Percentiles rank a stretch among this genome's conserved stretches.
phyloP scores from a whole-genome alignment of 75 land plant genomes.

The Isoetes taiwanensis region DNA sequence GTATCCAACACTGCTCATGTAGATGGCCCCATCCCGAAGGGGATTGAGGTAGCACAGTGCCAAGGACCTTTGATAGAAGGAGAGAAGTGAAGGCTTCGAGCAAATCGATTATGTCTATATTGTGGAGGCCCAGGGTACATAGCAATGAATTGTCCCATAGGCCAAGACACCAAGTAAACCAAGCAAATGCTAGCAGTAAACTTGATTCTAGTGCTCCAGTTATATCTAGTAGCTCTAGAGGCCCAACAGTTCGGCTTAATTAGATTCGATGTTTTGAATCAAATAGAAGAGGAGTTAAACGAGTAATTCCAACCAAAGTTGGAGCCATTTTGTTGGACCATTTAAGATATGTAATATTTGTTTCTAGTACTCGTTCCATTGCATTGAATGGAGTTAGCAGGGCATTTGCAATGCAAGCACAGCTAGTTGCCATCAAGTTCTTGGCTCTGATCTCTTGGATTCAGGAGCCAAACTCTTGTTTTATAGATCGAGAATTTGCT shows the following conservation, averaged over 20 bases:
- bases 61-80: not conserved
- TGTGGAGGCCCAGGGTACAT: not conserved
- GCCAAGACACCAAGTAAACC: too few relatives aligned
- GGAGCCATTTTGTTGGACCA: not conserved
- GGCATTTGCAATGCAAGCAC: not conserved
- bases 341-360: too few relatives aligned
- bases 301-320: not conserved
- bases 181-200: too few relatives aligned
- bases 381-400: not conserved
- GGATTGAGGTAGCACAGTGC: not conserved
- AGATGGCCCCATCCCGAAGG: constrained; percentile 8
- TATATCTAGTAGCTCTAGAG: too few relatives aligned
- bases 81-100: not conserved
- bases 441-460: not conserved
- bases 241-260: too few relatives aligned
- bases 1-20: not conserved
- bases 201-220: too few relatives aligned
- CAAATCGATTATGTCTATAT: constrained; percentile 1
- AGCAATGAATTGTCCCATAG: not conserved
- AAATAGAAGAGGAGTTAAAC: not conserved
- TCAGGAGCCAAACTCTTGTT: not conserved
- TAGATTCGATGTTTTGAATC: too few relatives aligned
- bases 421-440: not conserved
- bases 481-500: not conserved
- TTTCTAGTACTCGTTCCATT: not conserved